These are phyloP conservation scores for Coemansia sp. DNA, from an alignment of 192 early-diverging fungal species.

Conservation along the genomic window DNA sequence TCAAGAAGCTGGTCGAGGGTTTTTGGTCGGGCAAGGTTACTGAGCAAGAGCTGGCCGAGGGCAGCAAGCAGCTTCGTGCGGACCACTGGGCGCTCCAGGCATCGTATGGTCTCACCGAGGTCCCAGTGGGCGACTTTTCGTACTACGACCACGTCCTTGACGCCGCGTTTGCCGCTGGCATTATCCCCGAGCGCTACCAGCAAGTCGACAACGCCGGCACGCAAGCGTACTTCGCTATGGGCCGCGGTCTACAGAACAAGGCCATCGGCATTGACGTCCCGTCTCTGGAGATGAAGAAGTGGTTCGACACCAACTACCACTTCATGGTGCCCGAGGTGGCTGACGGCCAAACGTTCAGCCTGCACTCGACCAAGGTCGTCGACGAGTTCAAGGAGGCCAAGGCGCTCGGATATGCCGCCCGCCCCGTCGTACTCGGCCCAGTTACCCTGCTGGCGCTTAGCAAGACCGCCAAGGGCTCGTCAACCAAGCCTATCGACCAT, in stretches of 20 bases:
- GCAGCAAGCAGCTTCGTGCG: slow-evolving; percentile 69
- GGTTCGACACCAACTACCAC: slow-evolving; percentile 99
- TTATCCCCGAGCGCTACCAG: slow-evolving; percentile 73
- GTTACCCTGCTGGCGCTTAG: slow-evolving; percentile 87
- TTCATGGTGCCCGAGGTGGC: slow-evolving; percentile 91
- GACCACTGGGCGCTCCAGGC: slow-evolving; percentile 80
- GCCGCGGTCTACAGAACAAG: slow-evolving; percentile 87
- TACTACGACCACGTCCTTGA: slow-evolving; percentile 94
- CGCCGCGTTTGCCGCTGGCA: slow-evolving; percentile 62
- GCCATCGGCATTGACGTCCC: slow-evolving; percentile 83
- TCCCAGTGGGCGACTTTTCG: slow-evolving; percentile 95
- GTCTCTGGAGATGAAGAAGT: slow-evolving; percentile 99
- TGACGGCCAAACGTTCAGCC: slow-evolving; percentile 71
- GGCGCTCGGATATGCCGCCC: slow-evolving; percentile 87
- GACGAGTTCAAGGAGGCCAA: slow-evolving; percentile 91
- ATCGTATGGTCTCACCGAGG: slow-evolving; percentile 74
- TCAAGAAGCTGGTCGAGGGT: slow-evolving; percentile 93
- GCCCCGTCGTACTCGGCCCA: slow-evolving; percentile 93
- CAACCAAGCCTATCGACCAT: slow-evolving; percentile 76
- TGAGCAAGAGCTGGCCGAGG: slow-evolving; percentile 67
- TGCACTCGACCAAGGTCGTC: slow-evolving; percentile 72
- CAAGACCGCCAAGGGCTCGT: slow-evolving; percentile 74
- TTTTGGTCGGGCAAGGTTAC: slow-evolving; percentile 92
- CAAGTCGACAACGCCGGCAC: slow-evolving; percentile 64
- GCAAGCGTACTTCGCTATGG: slow-evolving; percentile 97